Evolutionary conservation across 2,329 filamentous ascomycete genomes (phyloP).

Genomic region (Beauveria australis): DNA sequence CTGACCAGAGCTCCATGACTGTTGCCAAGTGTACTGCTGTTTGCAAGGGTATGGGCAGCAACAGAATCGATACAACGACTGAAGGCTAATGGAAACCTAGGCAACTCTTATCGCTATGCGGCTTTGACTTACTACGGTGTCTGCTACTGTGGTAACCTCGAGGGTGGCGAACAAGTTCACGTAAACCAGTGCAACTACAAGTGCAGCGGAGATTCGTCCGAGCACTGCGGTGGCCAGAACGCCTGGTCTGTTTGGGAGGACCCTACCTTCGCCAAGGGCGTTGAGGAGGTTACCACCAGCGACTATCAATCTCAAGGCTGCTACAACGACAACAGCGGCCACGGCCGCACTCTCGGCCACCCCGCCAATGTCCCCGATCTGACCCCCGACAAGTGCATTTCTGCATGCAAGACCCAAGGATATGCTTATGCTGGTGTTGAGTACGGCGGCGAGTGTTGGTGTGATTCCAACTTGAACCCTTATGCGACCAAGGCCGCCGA

Average conservation of each 20-base stretch:
- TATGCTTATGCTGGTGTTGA: constrained; percentile 42
- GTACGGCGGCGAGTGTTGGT: constrained; percentile 40
- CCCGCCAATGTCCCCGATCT: constrained; percentile 29
- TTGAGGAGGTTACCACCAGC: constrained; percentile 35
- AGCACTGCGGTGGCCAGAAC: constrained; percentile 39
- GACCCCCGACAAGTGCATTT: constrained; percentile 35
- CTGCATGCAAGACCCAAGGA: constrained; percentile 33
- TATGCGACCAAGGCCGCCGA: constrained; percentile 28
- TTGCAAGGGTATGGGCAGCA: constrained; percentile 35
- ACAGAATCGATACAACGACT: background rate
- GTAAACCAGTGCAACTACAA: constrained; percentile 51
- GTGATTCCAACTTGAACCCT: constrained; percentile 45
- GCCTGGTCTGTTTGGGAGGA: constrained; percentile 41
- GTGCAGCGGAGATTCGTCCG: constrained; percentile 37
- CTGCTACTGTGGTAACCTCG: constrained; percentile 45
- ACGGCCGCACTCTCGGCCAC: constrained; percentile 38
- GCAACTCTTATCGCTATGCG: constrained; percentile 42
- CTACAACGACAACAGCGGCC: constrained; percentile 38
- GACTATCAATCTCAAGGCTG: constrained; percentile 54
- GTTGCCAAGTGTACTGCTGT: constrained; percentile 38
- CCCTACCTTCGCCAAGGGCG: constrained; percentile 36
- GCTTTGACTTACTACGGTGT: constrained; percentile 43
- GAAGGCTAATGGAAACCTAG: constrained; percentile 16
- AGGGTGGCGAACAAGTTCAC: constrained; percentile 41
- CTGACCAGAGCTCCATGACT: constrained; percentile 34